Percentiles rank a stretch among this genome's conserved stretches.
phyloP scores from a whole-genome alignment of 306 rosid species.

The Hippophae tibetana region DNA sequence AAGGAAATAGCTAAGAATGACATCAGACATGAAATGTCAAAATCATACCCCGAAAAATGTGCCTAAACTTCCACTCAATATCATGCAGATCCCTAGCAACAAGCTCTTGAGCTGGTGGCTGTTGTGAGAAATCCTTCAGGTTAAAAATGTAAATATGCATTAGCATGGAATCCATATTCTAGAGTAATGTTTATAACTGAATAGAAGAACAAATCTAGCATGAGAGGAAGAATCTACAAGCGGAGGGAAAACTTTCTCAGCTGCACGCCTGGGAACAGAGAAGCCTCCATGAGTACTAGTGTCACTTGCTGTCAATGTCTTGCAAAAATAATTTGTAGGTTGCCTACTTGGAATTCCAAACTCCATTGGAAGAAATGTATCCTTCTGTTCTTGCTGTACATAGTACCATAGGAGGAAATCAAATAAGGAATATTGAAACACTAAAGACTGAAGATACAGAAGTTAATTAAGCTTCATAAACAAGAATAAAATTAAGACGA shows the following conservation, averaged over 20 bases:
- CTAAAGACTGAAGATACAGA: too few relatives aligned
- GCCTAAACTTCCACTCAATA: slow-evolving; percentile 83
- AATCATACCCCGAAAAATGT: slow-evolving; percentile 62
- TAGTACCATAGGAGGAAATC: background rate
- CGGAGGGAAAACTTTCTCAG: slow-evolving; percentile 87
- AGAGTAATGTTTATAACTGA: slow-evolving; percentile 11
- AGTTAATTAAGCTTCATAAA: background rate
- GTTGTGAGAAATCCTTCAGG: slow-evolving; percentile 64
- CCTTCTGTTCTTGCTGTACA: slow-evolving; percentile 79
- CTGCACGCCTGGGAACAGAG: slow-evolving; percentile 92
- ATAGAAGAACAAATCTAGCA: background rate
- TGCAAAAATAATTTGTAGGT: slow-evolving; percentile 83
- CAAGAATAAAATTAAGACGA: slow-evolving; percentile 5
- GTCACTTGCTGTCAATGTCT: slow-evolving; percentile 82
- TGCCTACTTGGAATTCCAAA: slow-evolving; percentile 76
- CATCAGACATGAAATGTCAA: background rate
- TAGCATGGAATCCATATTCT: slow-evolving; percentile 5
- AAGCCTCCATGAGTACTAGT: slow-evolving; percentile 91
- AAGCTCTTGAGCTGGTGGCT: slow-evolving; percentile 86
- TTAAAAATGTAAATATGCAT: slow-evolving; percentile 9
- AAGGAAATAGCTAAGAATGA: background rate
- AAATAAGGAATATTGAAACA: background rate
- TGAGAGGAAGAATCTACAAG: slow-evolving; percentile 29
- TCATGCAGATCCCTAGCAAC: slow-evolving; percentile 87
- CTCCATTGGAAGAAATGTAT: slow-evolving; percentile 85